A percentile compares a stretch with the other conserved stretches of the same genome.
These are phyloP conservation scores for Fusarium hainanense DNA, from an alignment of 2,329 filamentous ascomycete genomes.

Conservation along the genomic window DNA sequence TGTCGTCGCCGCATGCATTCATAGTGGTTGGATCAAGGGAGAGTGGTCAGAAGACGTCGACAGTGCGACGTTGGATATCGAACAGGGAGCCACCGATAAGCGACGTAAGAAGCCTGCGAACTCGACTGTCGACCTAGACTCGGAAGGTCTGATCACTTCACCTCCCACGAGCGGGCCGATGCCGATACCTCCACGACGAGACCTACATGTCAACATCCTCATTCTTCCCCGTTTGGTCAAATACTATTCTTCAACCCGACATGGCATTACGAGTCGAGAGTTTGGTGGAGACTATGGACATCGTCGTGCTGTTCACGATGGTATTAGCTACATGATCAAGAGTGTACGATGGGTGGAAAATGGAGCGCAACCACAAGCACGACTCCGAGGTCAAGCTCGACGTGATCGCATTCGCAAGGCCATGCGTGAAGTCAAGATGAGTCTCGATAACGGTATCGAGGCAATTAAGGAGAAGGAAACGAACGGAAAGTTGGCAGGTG, in stretches of 20 bases:
- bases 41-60: slow-evolving; percentile 87
- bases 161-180: slow-evolving; percentile 72
- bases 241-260: slow-evolving; percentile 80
- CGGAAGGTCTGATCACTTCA: slow-evolving; percentile 59
- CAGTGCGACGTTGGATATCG: slow-evolving; percentile 70
- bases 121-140: slow-evolving; percentile 51
- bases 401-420: slow-evolving; percentile 68
- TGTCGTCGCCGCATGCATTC: slow-evolving; percentile 90
- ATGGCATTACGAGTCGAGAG: slow-evolving; percentile 83
- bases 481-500: slow-evolving; percentile 43
- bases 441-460: slow-evolving; percentile 47
- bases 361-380: slow-evolving; percentile 71
- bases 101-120: slow-evolving; percentile 49
- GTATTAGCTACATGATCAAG: slow-evolving; percentile 87
- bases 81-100: slow-evolving; percentile 50
- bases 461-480: slow-evolving; percentile 43
- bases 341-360: slow-evolving; percentile 86
- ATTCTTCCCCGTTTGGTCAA: slow-evolving; percentile 82
- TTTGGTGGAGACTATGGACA: slow-evolving; percentile 69
- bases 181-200: slow-evolving; percentile 72
- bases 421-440: slow-evolving; percentile 62
- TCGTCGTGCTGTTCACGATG: slow-evolving; percentile 73
- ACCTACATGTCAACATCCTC: slow-evolving; percentile 87
- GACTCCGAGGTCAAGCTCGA: slow-evolving; percentile 66
- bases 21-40: slow-evolving; percentile 90